Conservation (phyloP, 176 grass and related monocot species). For the Musa schizocarpa region DNA sequence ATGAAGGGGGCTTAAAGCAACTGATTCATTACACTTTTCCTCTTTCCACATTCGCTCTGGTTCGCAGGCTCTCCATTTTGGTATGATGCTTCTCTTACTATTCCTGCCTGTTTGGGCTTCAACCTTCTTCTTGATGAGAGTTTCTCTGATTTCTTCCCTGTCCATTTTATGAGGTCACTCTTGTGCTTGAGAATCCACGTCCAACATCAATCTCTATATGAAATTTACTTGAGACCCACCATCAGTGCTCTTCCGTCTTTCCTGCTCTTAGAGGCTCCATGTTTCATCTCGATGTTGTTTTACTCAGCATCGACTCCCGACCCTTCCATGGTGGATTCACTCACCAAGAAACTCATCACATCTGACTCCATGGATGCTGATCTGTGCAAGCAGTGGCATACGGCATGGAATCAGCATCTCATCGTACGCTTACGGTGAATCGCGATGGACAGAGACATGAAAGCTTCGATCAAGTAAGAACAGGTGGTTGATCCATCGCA, state of each 20-base stretch:
- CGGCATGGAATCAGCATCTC: neutral
- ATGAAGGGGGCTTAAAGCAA: no score
- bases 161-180: no score
- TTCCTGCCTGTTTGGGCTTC: conserved; percentile 13
- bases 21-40: conserved; percentile 6
- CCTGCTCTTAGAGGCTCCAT: neutral
- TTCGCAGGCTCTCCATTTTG: conserved; percentile 32
- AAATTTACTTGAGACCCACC: no score
- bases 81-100: neutral
- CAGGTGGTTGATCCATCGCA: no score
- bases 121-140: conserved; percentile 22
- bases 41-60: neutral
- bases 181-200: no score
- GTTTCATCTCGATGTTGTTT: no score
- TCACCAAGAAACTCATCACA: neutral
- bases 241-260: neutral
- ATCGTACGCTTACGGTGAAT: neutral
- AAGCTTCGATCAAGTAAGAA: no score
- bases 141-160: no score
- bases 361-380: neutral
- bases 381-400: neutral
- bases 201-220: no score
- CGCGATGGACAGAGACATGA: no score
- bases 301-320: no score
- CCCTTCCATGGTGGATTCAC: neutral